phyloP scores from a whole-genome alignment of 768 basidiomycete genomes.

The Suillus hirtellus region DNA sequence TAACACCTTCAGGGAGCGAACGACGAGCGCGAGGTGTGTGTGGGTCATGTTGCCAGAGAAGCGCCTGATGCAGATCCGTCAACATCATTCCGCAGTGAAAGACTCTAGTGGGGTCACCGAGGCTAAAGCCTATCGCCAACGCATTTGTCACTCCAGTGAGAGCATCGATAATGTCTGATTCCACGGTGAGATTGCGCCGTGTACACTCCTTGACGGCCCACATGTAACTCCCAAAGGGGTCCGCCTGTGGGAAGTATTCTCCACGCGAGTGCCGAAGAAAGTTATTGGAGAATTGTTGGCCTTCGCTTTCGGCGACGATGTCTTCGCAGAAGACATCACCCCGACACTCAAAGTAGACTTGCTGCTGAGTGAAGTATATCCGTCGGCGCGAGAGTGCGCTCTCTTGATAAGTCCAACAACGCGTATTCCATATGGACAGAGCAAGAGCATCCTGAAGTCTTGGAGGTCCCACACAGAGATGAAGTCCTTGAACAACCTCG shows the following conservation, averaged over 20 bases:
- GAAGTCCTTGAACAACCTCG: conserved; percentile 11
- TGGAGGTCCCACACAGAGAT: conserved; percentile 19
- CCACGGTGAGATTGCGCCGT: neutral
- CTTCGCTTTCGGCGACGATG: conserved; percentile 20
- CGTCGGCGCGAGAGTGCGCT: conserved; percentile 20
- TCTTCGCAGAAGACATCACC: conserved; percentile 25
- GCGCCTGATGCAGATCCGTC: conserved; percentile 16
- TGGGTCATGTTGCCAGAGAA: conserved; percentile 26
- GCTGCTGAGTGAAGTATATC: conserved; percentile 22
- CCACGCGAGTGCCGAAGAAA: too few relatives aligned
- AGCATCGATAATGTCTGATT: neutral
- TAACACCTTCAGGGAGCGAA: neutral
- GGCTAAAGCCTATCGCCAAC: neutral
- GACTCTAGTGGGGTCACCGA: neutral
- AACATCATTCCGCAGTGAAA: neutral
- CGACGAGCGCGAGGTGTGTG: conserved; percentile 15
- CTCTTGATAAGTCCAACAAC: conserved; percentile 29
- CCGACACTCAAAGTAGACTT: conserved; percentile 24
- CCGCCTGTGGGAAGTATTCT: neutral
- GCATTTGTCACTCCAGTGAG: neutral
- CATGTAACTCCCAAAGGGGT: neutral
- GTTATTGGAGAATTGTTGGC: neutral
- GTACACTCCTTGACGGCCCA: neutral
- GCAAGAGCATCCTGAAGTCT: conserved; percentile 10
- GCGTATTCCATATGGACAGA: conserved; percentile 19